These are phyloP conservation scores for Lactarius quietus DNA, from an alignment of 768 basidiomycete genomes.

Conservation along the genomic window DNA sequence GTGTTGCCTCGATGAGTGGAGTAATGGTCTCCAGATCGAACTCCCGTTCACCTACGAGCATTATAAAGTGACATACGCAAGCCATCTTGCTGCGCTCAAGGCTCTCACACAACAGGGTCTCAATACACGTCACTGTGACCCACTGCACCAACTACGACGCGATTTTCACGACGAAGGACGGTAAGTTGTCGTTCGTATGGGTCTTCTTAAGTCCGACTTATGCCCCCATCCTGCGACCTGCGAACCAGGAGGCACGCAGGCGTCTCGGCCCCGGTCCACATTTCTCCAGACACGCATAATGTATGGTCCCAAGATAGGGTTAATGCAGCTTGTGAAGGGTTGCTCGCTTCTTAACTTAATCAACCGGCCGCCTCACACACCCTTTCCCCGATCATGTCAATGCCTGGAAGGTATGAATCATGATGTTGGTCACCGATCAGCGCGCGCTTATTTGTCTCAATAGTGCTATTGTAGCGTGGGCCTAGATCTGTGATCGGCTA, in stretches of 20 bases:
- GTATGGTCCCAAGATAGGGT: constrained; percentile 8
- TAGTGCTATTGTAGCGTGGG: background rate
- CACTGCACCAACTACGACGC: constrained; percentile 1
- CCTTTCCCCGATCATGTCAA: background rate
- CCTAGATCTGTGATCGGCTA: background rate
- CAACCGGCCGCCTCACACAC: background rate
- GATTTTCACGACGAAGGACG: constrained; percentile 13
- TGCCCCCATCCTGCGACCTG: background rate
- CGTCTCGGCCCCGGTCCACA: background rate
- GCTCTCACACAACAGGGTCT: constrained; percentile 13
- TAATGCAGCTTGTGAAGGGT: background rate
- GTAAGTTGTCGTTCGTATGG: background rate
- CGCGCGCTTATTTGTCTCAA: background rate
- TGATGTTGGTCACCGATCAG: background rate
- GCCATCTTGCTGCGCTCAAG: constrained; percentile 1
- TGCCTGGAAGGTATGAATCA: background rate
- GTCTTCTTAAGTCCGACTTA: background rate
- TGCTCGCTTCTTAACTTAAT: background rate
- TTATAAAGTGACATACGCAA: background rate
- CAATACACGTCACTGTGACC: constrained; percentile 11
- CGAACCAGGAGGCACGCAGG: constrained; percentile 10
- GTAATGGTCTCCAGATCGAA: background rate
- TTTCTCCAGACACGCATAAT: background rate
- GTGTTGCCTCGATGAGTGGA: constrained; percentile 16
- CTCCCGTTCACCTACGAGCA: constrained; percentile 3